phyloP scores from a whole-genome alignment of 2,329 filamentous ascomycete species.

The Lecanicillium sp. region DNA sequence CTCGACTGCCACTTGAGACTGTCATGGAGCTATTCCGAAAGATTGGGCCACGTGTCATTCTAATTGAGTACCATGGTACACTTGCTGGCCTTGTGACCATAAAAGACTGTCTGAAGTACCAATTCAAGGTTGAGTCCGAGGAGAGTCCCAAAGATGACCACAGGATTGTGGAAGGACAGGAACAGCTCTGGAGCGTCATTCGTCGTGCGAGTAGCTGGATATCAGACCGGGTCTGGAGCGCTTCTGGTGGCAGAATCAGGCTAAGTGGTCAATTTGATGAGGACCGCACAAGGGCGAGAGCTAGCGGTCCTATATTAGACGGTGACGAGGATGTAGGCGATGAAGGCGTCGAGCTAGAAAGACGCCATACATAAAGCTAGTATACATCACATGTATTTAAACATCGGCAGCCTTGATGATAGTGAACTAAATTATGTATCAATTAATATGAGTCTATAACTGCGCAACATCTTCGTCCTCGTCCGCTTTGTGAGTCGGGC shows the following conservation, averaged over 20 bases:
- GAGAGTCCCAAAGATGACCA: slow-evolving; percentile 61
- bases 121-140: slow-evolving; percentile 88
- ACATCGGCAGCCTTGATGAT: not conserved
- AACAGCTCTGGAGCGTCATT: slow-evolving; percentile 55
- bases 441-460: not conserved
- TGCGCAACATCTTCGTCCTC: slow-evolving; percentile 25
- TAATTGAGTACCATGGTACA: slow-evolving; percentile 82
- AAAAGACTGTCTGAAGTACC: slow-evolving; percentile 94
- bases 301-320: slow-evolving; percentile 29
- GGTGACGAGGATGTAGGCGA: slow-evolving; percentile 33
- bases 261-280: slow-evolving; percentile 34
- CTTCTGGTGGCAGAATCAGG: slow-evolving; percentile 49
- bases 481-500: slow-evolving; percentile 14
- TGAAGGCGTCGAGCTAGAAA: slow-evolving; percentile 36
- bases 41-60: slow-evolving; percentile 86
- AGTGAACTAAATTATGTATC: slow-evolving; percentile 1
- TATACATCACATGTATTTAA: not conserved
- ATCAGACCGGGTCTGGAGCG: slow-evolving; percentile 41
- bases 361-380: slow-evolving; percentile 16
- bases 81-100: slow-evolving; percentile 84
- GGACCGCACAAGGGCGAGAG: slow-evolving; percentile 32
- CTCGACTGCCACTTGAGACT: slow-evolving; percentile 83
- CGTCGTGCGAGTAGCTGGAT: slow-evolving; percentile 49
- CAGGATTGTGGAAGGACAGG: slow-evolving; percentile 48
- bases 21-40: slow-evolving; percentile 99